Conservation (phyloP, 306 rosid genomes). For the Phaseolus lunatus region DNA sequence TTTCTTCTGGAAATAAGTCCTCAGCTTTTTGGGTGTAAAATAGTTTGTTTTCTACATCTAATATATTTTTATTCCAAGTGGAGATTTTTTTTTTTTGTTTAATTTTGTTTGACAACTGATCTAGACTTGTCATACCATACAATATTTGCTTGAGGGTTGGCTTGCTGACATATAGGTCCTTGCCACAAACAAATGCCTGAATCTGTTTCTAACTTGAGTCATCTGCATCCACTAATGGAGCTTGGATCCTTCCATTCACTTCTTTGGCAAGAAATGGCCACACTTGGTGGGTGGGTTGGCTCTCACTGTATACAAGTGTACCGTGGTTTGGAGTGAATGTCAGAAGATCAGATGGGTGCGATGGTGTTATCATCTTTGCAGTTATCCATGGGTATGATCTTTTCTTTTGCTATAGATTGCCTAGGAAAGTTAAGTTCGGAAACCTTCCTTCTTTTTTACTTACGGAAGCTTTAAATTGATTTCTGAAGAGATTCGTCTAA, state of each 20-base stretch:
- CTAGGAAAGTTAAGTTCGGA: constrained; percentile 23
- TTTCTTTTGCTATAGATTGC: constrained; percentile 33
- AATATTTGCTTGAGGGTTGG: constrained; percentile 40
- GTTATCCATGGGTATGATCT: constrained; percentile 48
- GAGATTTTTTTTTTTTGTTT: neutral
- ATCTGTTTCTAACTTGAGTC: constrained; percentile 27
- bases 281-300: constrained; percentile 41
- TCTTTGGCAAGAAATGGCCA: constrained; percentile 43
- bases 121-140: constrained; percentile 6
- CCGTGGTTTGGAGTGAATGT: constrained; percentile 43
- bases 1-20: neutral
- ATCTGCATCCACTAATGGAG: constrained; percentile 47
- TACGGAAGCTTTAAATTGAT: constrained; percentile 14
- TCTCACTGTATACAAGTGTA: constrained; percentile 33
- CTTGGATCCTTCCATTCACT: constrained; percentile 36
- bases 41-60: neutral
- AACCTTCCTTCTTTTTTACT: constrained; percentile 30
- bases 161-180: constrained; percentile 20
- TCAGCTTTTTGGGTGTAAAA: neutral
- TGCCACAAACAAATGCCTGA: constrained; percentile 34
- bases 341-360: constrained; percentile 44
- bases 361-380: constrained; percentile 35
- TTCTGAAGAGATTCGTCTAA: constrained; percentile 17
- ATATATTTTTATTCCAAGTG: neutral
- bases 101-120: constrained; percentile 29